A percentile compares a stretch with the other conserved stretches of the same genome.
Conservation (phyloP, 805 yeast species). For the Starmerella vitae region DNA sequence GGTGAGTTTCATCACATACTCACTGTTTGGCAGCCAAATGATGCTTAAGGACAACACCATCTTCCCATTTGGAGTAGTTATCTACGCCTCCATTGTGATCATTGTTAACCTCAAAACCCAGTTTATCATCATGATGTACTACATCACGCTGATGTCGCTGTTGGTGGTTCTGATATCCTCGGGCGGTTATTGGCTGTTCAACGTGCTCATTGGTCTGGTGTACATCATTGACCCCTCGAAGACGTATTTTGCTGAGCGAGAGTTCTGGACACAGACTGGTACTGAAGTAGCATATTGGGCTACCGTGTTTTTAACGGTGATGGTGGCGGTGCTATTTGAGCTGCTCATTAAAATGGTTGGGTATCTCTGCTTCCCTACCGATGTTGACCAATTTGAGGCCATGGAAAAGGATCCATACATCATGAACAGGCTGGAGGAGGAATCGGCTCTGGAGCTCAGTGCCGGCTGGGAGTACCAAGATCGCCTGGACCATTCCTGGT, state of each 20-base stretch:
- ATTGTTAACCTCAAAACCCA: conserved; percentile 68
- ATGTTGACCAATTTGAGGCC: conserved; percentile 64
- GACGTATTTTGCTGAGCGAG: conserved; percentile 59
- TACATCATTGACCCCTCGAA: conserved; percentile 40
- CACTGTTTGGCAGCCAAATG: conserved; percentile 51
- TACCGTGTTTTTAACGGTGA: conserved; percentile 40
- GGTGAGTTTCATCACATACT: conserved; percentile 51
- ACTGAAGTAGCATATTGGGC: conserved; percentile 81
- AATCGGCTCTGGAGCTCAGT: conserved; percentile 55
- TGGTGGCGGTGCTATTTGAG: conserved; percentile 56
- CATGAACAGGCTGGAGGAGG: conserved; percentile 56
- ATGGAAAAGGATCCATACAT: conserved; percentile 58
- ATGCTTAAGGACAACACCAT: conserved; percentile 61
- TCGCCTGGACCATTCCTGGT: conserved; percentile 62
- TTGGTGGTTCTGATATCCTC: conserved; percentile 57
- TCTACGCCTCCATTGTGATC: conserved; percentile 58
- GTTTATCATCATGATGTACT: conserved; percentile 55
- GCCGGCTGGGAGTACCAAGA: conserved; percentile 40
- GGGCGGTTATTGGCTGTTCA: conserved; percentile 80
- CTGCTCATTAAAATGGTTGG: conserved; percentile 45
- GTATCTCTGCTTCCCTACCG: conserved; percentile 47
- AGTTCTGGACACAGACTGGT: conserved; percentile 62
- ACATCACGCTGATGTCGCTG: conserved; percentile 52
- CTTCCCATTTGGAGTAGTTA: conserved; percentile 66
- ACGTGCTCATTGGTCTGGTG: conserved; percentile 57